Percentiles rank a stretch among this genome's conserved stretches.
Evolutionary conservation across 2,329 filamentous ascomycete genomes (phyloP).

Genomic region (Colletotrichum musae): DNA sequence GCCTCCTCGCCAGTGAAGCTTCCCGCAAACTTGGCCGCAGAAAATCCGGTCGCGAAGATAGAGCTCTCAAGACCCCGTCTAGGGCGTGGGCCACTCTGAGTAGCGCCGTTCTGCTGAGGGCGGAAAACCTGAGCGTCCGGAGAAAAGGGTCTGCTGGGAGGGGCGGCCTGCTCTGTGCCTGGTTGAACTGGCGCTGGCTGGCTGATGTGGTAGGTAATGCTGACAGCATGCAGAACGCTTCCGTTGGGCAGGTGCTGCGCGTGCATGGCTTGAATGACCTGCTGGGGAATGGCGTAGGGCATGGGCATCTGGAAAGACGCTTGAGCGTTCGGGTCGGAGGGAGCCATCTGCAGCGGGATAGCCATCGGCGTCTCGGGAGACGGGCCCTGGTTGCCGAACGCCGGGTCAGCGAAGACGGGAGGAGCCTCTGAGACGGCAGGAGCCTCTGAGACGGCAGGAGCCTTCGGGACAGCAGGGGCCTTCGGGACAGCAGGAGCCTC

Average conservation of each 20-base stretch:
- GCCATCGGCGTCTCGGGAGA: not conserved
- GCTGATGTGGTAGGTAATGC: constrained; percentile 35
- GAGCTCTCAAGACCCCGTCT: constrained; percentile 31
- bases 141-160: constrained; percentile 3
- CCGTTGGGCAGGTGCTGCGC: not conserved
- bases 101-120: not conserved
- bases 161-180: not conserved
- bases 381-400: not conserved
- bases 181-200: not conserved
- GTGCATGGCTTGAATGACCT: constrained; percentile 7
- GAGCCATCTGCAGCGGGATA: not conserved
- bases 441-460: not conserved
- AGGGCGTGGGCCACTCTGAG: not conserved
- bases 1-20: constrained; percentile 22
- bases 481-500: too few relatives aligned
- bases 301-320: not conserved
- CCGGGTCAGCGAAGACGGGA: not conserved
- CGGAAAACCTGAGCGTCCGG: constrained; percentile 3
- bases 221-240: constrained; percentile 15
- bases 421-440: too few relatives aligned
- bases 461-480: not conserved
- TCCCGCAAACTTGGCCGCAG: constrained; percentile 24
- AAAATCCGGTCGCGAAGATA: constrained; percentile 26
- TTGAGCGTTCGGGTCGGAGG: not conserved
- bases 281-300: not conserved